phyloP scores from a whole-genome alignment of 2,329 filamentous ascomycete genomes.

The Arthroderma sp. region DNA sequence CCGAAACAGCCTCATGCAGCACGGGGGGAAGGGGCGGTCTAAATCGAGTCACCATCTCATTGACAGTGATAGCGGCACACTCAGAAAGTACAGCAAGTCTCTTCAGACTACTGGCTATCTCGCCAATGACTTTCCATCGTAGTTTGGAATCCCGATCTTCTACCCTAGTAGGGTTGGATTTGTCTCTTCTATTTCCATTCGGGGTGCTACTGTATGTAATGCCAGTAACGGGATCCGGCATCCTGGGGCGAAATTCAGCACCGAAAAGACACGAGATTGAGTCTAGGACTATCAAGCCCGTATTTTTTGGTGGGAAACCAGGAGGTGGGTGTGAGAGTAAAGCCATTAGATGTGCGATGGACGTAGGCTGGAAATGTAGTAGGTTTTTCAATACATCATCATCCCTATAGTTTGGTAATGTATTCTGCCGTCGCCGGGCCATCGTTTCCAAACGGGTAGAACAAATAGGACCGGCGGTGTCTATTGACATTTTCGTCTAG shows the following conservation, averaged over 20 bases:
- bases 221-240: slow-evolving; percentile 19
- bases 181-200: slow-evolving; percentile 21
- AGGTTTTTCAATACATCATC: slow-evolving; percentile 2
- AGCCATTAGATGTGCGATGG: slow-evolving; percentile 55
- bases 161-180: neutral
- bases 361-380: slow-evolving; percentile 48
- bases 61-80: slow-evolving; percentile 61
- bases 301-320: slow-evolving; percentile 47
- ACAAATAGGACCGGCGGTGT: slow-evolving; percentile 38
- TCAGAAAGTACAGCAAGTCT: slow-evolving; percentile 62
- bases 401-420: neutral
- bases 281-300: slow-evolving; percentile 63
- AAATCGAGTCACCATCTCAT: slow-evolving; percentile 72
- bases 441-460: slow-evolving; percentile 36
- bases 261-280: slow-evolving; percentile 65
- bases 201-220: slow-evolving; percentile 23
- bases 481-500: slow-evolving; percentile 17
- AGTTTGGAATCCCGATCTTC: slow-evolving; percentile 8
- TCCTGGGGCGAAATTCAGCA: slow-evolving; percentile 54
- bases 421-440: slow-evolving; percentile 17
- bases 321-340: slow-evolving; percentile 56
- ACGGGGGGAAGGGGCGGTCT: slow-evolving; percentile 52
- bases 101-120: slow-evolving; percentile 47
- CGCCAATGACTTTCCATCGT: slow-evolving; percentile 49
- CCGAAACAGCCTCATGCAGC: slow-evolving; percentile 61